Conservation (phyloP, 345 rosid genomes). For the Angophora floribunda region DNA sequence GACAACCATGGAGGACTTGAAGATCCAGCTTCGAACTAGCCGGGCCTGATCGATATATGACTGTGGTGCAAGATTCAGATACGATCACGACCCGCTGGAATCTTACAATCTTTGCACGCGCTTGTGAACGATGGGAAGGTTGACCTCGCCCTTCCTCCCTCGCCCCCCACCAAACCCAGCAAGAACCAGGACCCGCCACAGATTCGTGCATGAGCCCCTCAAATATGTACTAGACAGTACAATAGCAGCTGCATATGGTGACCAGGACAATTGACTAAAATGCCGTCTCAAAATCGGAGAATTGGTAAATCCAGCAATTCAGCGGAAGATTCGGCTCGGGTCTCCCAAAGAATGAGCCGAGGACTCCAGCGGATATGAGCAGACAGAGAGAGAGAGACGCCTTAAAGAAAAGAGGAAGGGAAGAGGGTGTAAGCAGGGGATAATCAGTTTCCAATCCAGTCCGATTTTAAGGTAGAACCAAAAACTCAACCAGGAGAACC, state of each 20-base stretch:
- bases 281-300: neutral
- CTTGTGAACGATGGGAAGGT: neutral
- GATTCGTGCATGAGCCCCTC: neutral
- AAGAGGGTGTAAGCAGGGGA: too few relatives aligned
- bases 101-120: neutral
- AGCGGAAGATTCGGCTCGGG: neutral
- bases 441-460: too few relatives aligned
- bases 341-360: neutral
- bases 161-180: neutral
- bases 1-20: neutral
- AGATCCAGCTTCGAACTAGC: neutral
- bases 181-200: neutral
- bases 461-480: too few relatives aligned
- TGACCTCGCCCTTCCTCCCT: neutral
- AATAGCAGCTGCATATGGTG: neutral
- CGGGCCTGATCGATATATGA: neutral
- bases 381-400: too few relatives aligned
- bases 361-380: neutral
- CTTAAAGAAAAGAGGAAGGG: too few relatives aligned
- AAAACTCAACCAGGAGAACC: too few relatives aligned
- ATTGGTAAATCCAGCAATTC: neutral
- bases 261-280: neutral
- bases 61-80: neutral
- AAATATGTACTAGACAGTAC: neutral
- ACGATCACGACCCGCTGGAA: neutral